Evolutionary conservation across 345 rosid genomes (phyloP).

Genomic region (Brassica juncea): DNA sequence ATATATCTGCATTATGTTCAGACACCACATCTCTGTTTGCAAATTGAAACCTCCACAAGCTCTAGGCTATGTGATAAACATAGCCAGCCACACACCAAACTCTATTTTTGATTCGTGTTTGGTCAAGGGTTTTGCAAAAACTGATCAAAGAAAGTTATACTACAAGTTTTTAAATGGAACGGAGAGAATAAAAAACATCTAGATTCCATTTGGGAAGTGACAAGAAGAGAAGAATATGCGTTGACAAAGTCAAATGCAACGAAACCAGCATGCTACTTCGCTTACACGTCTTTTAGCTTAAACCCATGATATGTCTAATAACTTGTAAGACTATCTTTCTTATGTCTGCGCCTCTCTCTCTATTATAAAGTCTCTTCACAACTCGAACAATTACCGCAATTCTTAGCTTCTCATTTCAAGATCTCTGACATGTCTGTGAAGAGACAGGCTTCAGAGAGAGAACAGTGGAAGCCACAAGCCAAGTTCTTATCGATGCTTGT

Average conservation of each 20-base stretch:
- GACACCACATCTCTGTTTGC: not conserved
- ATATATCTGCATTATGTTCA: not conserved
- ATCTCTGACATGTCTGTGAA: conserved; percentile 38
- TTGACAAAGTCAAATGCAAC: conserved; percentile 33
- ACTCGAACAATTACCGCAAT: not conserved
- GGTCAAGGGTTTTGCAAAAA: not conserved
- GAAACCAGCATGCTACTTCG: conserved; percentile 5
- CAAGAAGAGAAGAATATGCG: conserved; percentile 27
- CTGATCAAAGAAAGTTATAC: conserved; percentile 1
- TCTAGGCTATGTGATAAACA: not conserved
- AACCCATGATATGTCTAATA: conserved; percentile 4
- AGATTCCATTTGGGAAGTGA: conserved; percentile 20
- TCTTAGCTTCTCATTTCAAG: not conserved
- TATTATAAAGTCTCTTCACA: conserved; percentile 13
- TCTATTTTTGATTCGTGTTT: conserved; percentile 7
- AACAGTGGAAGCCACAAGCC: conserved; percentile 28
- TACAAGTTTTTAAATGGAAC: not conserved
- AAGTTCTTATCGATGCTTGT: conserved; percentile 41
- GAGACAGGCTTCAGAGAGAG: conserved; percentile 28
- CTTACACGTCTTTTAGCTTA: conserved; percentile 32
- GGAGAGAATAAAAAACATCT: not conserved
- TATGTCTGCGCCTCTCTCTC: conserved; percentile 12
- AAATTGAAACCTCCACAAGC: not conserved
- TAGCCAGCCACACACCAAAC: conserved; percentile 39
- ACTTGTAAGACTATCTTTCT: conserved; percentile 37